Evolutionary conservation across 805 yeast genomes (phyloP).

Genomic region (Starmerella tilneyi): DNA sequence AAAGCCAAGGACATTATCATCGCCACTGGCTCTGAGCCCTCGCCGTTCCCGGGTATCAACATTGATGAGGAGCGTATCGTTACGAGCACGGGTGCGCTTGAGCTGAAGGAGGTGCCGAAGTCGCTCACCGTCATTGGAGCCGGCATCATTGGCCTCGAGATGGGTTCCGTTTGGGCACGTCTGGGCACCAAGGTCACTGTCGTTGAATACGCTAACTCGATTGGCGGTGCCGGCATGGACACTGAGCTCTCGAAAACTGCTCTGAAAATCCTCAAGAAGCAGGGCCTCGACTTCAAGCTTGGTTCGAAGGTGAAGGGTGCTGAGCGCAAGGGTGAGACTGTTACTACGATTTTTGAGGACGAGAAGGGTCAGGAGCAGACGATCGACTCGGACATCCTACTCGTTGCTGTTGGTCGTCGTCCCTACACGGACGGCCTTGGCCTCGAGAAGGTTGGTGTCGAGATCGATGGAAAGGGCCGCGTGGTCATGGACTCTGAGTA

Average conservation of each 20-base stretch:
- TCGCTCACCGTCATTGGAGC: constrained; percentile 90
- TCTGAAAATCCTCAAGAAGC: constrained; percentile 84
- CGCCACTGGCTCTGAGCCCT: constrained; percentile 97
- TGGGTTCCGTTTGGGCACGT: constrained; percentile 97
- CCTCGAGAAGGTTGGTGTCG: constrained; percentile 81
- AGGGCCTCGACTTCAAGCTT: constrained; percentile 86
- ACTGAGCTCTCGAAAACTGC: constrained; percentile 83
- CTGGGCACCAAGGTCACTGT: constrained; percentile 93
- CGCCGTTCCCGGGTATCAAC: constrained; percentile 96
- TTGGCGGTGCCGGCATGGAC: constrained; percentile 99
- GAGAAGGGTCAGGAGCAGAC: constrained; percentile 76
- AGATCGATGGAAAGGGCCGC: constrained; percentile 84
- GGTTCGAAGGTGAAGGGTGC: constrained; percentile 87
- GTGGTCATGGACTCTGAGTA: constrained; percentile 88
- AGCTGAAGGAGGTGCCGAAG: constrained; percentile 84
- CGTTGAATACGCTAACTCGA: constrained; percentile 76
- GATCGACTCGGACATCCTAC: constrained; percentile 81
- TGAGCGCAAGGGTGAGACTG: constrained; percentile 77
- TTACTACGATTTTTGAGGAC: constrained; percentile 78
- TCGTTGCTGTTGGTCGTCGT: constrained; percentile 98
- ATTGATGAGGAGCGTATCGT: constrained; percentile 96
- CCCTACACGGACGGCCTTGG: constrained; percentile 87
- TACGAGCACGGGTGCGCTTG: constrained; percentile 83
- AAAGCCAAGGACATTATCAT: constrained; percentile 81
- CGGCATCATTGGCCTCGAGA: constrained; percentile 98